Evolutionary conservation across 352 stramenopile species (phyloP), one percentile per base, ranked within the genome.

Genomic region (Phytophthora podocarpi): DNA sequence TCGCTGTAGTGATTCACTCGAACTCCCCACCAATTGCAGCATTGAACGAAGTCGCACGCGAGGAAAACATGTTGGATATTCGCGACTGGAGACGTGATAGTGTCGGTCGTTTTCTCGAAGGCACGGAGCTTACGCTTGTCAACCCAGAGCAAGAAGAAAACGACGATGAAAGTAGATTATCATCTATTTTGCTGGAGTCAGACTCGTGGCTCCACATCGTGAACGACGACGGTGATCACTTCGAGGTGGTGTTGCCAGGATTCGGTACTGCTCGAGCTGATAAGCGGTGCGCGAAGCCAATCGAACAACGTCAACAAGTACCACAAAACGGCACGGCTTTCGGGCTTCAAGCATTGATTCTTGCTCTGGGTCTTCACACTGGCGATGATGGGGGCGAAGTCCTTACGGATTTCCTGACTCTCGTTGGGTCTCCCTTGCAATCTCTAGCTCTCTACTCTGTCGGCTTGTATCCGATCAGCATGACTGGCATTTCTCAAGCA

Each of bases 191-290:
- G 8, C 50, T 71, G 4, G 63, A 67, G 39, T 2, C 6, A 35
- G 49, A 55, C 26, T 55, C 57, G 24, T 71, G 49, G 56, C 56
- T 67, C 20, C 56, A 71, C 12, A 59, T 71, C 27, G 35, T 71
- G 11, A 53, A 36, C 20, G 39, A 54, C 15, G 62, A 54, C 30
- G 30, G n/a, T 3, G 37, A 47, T 26, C 20, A 54, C 26, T 18
- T 79, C 5, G 56, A 75, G 5, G 48, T 77, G 13, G 35, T 78
- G 1, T 36, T 82, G 2, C 73, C 73, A 11, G 66, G 73, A 0
- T 77, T 64, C 11, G 70, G 59, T 15, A 43, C 67, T 2, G 56
- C 18, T 27, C 56, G 56, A 28, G 50, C 24, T 23, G 30, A 45
- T 28, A 59, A 47, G 20, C 10, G 36, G 10, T 27, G 4, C 30